Evolutionary conservation across 2,329 filamentous ascomycete genomes (phyloP), one percentile per base, ranked within the genome.

Genomic region (Pezicula rhizophila): DNA sequence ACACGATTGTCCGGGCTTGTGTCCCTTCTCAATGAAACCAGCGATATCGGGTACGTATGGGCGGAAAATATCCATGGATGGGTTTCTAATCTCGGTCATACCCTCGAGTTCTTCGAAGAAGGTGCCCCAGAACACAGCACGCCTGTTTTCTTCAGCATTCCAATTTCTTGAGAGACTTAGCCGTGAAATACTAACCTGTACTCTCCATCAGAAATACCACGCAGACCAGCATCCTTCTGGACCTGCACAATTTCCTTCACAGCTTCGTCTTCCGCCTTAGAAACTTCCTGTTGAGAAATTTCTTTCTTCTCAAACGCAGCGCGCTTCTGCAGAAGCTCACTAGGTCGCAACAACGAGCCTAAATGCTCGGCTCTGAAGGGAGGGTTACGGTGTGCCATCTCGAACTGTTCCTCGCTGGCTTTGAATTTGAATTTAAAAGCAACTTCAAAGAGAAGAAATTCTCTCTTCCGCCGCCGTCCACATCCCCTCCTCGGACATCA

Each of bases 331-430:
- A 83, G 70, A 35, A 85, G 72, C 49, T 75, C 70, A 47, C 78
- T 65, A 3, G 81, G 79, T 42, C 81, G 77, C 28, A 84, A 73
- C 34, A 85, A 68, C n/a, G 79, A 83, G 46, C 81, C 81, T 45
- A 82, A 68, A 60, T 84, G 81, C 68, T 84, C 81, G 46, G 80
- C 81, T 57, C 80, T 72, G 69, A 83, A 84, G 41, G 80, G 80
- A 35, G 58, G 58, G 17, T 49, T 57, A 17, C 48, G 54, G 42
- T 59, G 55, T 15, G 39, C 20, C 28, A 50, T 17, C 12, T 35
- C 45, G 18, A 48, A 25, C 54, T 53, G 55, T 38, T 48, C 42
- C 37, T 18, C 33, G 43, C 15, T 28, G 18, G 66, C 4, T 12
- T 31, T 31, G 28, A 31, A 12, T 11, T 31, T 31, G 12, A 4